Evolutionary conservation across 2,329 filamentous ascomycete species (phyloP).

Genomic region (Fusarium anthophilum): DNA sequence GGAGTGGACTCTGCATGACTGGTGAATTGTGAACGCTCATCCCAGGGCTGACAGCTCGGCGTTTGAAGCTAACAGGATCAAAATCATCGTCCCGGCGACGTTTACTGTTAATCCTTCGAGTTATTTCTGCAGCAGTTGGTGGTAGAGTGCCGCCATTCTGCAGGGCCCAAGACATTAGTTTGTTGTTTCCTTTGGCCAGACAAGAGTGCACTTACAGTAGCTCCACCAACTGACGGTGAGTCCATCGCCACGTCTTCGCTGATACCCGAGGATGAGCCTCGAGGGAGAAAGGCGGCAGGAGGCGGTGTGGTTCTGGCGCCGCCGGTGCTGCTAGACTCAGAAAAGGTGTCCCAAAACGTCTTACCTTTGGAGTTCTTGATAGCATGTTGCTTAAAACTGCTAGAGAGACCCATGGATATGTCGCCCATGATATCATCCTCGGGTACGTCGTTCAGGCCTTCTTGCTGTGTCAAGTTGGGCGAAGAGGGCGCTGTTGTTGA

Average conservation of each 20-base stretch:
- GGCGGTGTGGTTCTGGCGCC: constrained; percentile 69
- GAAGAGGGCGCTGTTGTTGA: constrained; percentile 72
- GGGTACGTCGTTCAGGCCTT: constrained; percentile 73
- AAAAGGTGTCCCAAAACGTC: constrained; percentile 79
- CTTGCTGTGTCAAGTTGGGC: constrained; percentile 71
- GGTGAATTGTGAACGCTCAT: constrained; percentile 93
- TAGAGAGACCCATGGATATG: constrained; percentile 58
- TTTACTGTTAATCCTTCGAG: constrained; percentile 80
- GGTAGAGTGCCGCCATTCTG: constrained; percentile 52
- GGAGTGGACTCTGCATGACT: constrained; percentile 83
- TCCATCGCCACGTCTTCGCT: constrained; percentile 80
- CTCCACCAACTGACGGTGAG: constrained; percentile 63
- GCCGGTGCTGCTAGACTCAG: constrained; percentile 68
- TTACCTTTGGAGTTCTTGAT: constrained; percentile 76
- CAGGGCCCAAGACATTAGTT: constrained; percentile 35
- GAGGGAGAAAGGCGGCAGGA: constrained; percentile 69
- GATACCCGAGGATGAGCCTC: constrained; percentile 66
- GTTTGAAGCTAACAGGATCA: constrained; percentile 87
- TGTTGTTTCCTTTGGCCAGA: neutral
- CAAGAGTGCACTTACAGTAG: constrained; percentile 42
- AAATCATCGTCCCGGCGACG: constrained; percentile 92
- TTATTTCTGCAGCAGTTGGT: constrained; percentile 77
- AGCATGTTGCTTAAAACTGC: constrained; percentile 79
- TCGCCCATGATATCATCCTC: constrained; percentile 76
- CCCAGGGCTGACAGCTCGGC: constrained; percentile 89